Base-by-base conservation (phyloP, 2,329 filamentous ascomycete genomes). In the Talaromyces albobiverticillius region DNA sequence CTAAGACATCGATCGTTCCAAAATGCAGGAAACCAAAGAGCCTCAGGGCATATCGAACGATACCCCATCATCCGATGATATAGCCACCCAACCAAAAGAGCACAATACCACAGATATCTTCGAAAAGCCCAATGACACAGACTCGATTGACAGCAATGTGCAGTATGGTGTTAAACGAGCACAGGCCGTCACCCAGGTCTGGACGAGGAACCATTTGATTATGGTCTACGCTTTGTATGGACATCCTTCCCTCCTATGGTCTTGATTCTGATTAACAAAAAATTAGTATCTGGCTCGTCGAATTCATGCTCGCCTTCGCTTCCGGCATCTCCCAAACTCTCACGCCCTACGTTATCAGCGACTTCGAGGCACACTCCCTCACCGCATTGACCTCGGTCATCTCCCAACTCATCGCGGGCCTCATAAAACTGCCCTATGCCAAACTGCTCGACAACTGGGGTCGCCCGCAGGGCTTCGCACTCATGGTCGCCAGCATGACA, bases 381-480 rank as follows among this genome's bases (percentile, higher is more conserved):
- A 75, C 78, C 0, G 71, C 79, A 1, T 75, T 79, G 8, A 81
- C 80, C 9, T 65, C 65, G 36, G 77, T 85, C 58, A 73, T 85
- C 46, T 71, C 80, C 13, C 75, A 67, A 57, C 68, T 84, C 31
- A 77, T 86, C 38, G 77, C 76, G 25, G 83, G 80, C 25, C 68
- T 84, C 20, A 70, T 76, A 54, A 82, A 82, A 62, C 72, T 86
- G 14, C 79, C 82, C 1, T 71, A 82, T 23, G 82, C 83, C 49
- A 86, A 85, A 66, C 70, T 85, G 16, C 71, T 86, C 51, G 80
- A 86, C 68, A 72, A 82, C 43, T 86, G 79, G 76, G 84, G 82
- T 20, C 79, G 84, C 16, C 74, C 81, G 1, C 75, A 82, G 60
- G 82, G 80, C 20, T 76, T 82, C 56, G 54, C 72, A 2, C 31